Percentiles rank a stretch among this genome's conserved stretches.
Evolutionary conservation across 2,329 filamentous ascomycete species (phyloP).

Genomic region (Pseudogymnoascus sp.): DNA sequence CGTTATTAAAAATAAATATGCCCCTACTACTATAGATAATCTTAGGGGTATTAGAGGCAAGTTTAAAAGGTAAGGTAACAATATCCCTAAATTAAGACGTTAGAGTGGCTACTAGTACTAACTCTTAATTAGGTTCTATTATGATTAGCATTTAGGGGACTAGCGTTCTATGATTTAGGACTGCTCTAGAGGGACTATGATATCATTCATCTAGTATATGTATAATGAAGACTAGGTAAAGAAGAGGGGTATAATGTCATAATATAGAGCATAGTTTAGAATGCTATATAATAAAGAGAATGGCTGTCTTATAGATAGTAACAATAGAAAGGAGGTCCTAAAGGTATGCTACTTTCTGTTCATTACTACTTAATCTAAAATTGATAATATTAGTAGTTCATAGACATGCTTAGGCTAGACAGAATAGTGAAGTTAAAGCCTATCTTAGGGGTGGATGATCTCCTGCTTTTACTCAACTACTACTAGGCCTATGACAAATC

Average conservation of each 20-base stretch:
- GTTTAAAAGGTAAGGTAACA: conserved; percentile 19
- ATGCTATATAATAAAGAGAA: not conserved
- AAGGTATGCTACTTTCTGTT: conserved; percentile 11
- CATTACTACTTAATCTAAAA: conserved; percentile 10
- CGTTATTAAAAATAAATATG: conserved; percentile 7
- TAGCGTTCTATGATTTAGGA: too few relatives aligned
- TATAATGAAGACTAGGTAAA: too few relatives aligned
- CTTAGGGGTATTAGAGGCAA: conserved; percentile 23
- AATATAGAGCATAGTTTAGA: too few relatives aligned
- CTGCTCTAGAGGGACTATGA: too few relatives aligned
- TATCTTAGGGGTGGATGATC: conserved; percentile 17
- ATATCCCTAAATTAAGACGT: too few relatives aligned
- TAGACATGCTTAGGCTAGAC: conserved; percentile 16
- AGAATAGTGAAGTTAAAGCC: conserved; percentile 18
- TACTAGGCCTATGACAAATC: conserved; percentile 19
- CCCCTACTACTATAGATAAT: conserved; percentile 22
- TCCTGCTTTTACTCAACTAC: conserved; percentile 19
- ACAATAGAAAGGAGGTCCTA: conserved; percentile 11
- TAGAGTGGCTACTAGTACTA: too few relatives aligned
- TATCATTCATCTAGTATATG: too few relatives aligned
- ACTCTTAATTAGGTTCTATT: too few relatives aligned
- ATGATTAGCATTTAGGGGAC: too few relatives aligned
- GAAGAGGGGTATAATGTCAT: too few relatives aligned
- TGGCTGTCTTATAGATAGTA: conserved; percentile 11
- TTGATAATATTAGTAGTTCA: conserved; percentile 12